Base-by-base conservation (phyloP, 441 rosid species). In the Melianthus villosus region DNA sequence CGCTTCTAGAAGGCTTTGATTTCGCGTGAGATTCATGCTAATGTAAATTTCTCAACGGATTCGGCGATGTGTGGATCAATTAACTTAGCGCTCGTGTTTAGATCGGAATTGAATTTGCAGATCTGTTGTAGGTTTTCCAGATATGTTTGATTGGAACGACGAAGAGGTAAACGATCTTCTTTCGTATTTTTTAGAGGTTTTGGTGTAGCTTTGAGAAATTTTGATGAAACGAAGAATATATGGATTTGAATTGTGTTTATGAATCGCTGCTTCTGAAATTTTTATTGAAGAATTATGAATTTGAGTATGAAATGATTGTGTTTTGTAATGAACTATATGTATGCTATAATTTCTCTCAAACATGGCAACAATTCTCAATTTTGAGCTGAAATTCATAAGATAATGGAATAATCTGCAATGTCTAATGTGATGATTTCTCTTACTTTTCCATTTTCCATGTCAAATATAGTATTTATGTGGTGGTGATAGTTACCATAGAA, bases 71-170 rank as follows among this genome's bases (percentile, higher is more conserved):
- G 65, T 62, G 62, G 64, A 33, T 46, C 51, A 48, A 56, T 54
- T 40, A n/a, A n/a, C n/a, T 10, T 9, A 23, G 48, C 47, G 47
- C 38, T 38, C 53, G 34, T 61, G 20, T 46, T 54, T 33, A 60
- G 50, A 37, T 57, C 46, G 46, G 55, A 41, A 43, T 22, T 48
- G 53, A 17, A 15, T 53, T 41, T 34, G 42, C n/a, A 42, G 56
- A 46, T 61, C 54, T 40, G 50, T 34, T 42, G 44, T 36, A 40
- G 42, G 28, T 29, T 50, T 31, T 50, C 26, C 34, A 65, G 73
- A 72, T 55, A 91, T 91, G 98, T 91, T 84, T 85, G 89, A 91
- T 64, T 91, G 96, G 98, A 79, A 79, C 86, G 94, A 85, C 60
- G 94, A 73, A 57, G 98, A 84, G 94, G 98, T 89, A 56, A 54